phyloP scores from a whole-genome alignment of 1,139 yeast genomes.

The Blastobotrys ciferrii region DNA sequence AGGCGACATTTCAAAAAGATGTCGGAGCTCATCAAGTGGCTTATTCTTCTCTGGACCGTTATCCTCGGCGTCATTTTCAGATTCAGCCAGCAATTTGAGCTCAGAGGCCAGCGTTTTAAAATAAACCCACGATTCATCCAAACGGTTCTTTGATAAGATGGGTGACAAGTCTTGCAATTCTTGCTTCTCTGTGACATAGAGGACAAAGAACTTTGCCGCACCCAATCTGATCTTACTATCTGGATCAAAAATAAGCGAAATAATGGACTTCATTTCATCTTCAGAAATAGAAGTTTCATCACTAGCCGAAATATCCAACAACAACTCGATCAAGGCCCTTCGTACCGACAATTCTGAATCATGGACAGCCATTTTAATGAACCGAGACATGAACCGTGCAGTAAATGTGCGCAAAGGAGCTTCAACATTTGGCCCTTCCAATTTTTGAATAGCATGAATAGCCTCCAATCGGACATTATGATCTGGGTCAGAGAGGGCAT shows the following conservation, averaged over 20 bases:
- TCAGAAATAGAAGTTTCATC: conserved; percentile 50
- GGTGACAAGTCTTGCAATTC: conserved; percentile 31
- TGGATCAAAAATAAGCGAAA: conserved; percentile 46
- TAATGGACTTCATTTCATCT: conserved; percentile 25
- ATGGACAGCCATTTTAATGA: conserved; percentile 58
- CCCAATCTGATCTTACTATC: conserved; percentile 35
- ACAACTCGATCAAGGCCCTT: conserved; percentile 49
- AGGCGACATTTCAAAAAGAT: conserved; percentile 4
- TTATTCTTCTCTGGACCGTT: neutral
- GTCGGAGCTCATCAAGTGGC: conserved; percentile 5
- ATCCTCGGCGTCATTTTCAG: neutral
- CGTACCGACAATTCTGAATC: conserved; percentile 58
- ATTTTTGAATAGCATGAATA: conserved; percentile 51
- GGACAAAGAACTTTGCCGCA: conserved; percentile 29
- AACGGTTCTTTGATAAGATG: neutral
- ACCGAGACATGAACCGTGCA: conserved; percentile 62
- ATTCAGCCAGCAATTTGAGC: neutral
- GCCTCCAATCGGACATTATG: conserved; percentile 64
- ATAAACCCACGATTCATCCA: conserved; percentile 6
- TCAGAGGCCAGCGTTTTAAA: conserved; percentile 6
- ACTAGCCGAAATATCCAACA: conserved; percentile 58
- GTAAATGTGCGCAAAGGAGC: conserved; percentile 67
- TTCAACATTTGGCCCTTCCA: conserved; percentile 43
- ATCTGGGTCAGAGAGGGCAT: conserved; percentile 74
- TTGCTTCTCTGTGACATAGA: conserved; percentile 15